Percentiles rank a stretch among this genome's conserved stretches.
Conservation (phyloP, 768 basidiomycete species). For the Naganishia onofrii region DNA sequence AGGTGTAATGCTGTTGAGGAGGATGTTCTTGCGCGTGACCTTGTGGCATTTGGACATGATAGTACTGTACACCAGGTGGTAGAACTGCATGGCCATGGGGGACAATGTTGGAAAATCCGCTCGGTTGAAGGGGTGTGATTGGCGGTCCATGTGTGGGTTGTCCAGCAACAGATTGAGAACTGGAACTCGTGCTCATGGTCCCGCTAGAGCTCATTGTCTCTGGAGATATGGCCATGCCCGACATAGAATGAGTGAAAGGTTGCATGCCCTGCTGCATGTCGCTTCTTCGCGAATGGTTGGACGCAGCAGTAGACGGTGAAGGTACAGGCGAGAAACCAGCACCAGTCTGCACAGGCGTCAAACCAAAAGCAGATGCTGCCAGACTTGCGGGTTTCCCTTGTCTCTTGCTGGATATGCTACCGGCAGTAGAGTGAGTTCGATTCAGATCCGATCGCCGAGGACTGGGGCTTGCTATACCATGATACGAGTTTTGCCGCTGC, state of each 20-base stretch:
- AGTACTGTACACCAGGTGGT: conserved; percentile 20
- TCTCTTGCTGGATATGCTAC: conserved; percentile 34
- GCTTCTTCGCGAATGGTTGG: conserved; percentile 35
- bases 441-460: conserved; percentile 44
- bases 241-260: conserved; percentile 42
- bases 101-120: conserved; percentile 2
- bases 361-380: conserved; percentile 50
- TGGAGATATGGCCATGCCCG: conserved; percentile 47
- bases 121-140: conserved; percentile 13
- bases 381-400: conserved; percentile 39
- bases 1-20: conserved; percentile 22
- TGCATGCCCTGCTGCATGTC: conserved; percentile 35
- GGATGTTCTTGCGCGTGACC: conserved; percentile 14
- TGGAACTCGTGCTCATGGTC: conserved; percentile 29
- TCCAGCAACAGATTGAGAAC: conserved; percentile 13
- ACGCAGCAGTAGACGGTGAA: conserved; percentile 32
- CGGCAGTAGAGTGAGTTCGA: conserved; percentile 40
- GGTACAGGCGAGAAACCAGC: conserved; percentile 35
- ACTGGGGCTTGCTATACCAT: conserved; percentile 43
- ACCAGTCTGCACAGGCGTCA: conserved; percentile 41
- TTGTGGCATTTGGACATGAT: conserved; percentile 10
- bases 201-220: conserved; percentile 29
- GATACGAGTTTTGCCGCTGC: conserved; percentile 47
- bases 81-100: not conserved
- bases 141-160: conserved; percentile 1